Evolutionary conservation across 2,329 filamentous ascomycete genomes (phyloP).

Genomic region (Decorospora gaudefroyi): DNA sequence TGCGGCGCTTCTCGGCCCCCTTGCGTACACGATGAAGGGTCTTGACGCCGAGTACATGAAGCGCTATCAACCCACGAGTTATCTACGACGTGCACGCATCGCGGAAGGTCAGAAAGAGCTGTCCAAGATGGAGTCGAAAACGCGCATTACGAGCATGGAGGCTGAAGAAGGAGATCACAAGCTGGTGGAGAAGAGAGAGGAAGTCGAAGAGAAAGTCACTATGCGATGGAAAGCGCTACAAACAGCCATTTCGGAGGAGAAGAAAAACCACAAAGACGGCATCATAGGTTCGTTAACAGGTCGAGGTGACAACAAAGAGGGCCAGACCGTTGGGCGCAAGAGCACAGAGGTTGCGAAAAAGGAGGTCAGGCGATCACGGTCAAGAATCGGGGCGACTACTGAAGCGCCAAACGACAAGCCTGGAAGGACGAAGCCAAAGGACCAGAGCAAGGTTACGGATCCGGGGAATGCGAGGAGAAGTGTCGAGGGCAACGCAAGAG

Average conservation of each 20-base stretch:
- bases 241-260: constrained; percentile 31
- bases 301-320: constrained; percentile 32
- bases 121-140: constrained; percentile 21
- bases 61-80: constrained; percentile 57
- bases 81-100: constrained; percentile 63
- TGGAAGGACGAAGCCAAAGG: background rate
- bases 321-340: constrained; percentile 37
- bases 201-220: constrained; percentile 38
- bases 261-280: constrained; percentile 31
- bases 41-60: constrained; percentile 64
- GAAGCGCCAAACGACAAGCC: constrained; percentile 16
- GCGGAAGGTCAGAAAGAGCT: constrained; percentile 56
- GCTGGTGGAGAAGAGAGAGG: constrained; percentile 27
- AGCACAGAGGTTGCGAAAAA: constrained; percentile 18
- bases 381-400: constrained; percentile 17
- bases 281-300: constrained; percentile 35
- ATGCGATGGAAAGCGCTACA: constrained; percentile 34
- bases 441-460: constrained; percentile 11
- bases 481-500: constrained; percentile 11
- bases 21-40: constrained; percentile 68
- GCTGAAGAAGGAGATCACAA: constrained; percentile 9
- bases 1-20: constrained; percentile 63
- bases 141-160: constrained; percentile 12
- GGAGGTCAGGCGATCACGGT: constrained; percentile 4
- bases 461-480: constrained; percentile 20